Percentiles rank a stretch among this genome's conserved stretches.
Conservation (phyloP, 306 rosid species). For the Mimosa pudica region DNA sequence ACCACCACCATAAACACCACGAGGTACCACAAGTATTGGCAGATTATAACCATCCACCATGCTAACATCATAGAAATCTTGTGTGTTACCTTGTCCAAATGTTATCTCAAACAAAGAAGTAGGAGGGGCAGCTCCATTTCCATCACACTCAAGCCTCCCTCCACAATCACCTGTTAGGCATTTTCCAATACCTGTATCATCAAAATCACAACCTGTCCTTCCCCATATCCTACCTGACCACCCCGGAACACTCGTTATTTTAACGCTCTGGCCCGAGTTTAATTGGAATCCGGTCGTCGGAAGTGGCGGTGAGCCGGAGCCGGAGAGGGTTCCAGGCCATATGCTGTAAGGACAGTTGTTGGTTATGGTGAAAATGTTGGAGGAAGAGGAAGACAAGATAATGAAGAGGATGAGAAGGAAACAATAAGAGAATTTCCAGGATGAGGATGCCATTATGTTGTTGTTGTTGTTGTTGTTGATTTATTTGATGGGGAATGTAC, state of each 20-base stretch:
- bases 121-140: conserved; percentile 85
- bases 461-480: conserved; percentile 1
- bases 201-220: conserved; percentile 87
- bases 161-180: conserved; percentile 91
- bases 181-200: conserved; percentile 65
- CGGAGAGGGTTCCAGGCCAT: conserved; percentile 88
- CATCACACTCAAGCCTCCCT: conserved; percentile 79
- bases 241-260: conserved; percentile 56
- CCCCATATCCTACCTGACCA: conserved; percentile 98
- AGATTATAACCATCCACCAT: conserved; percentile 86
- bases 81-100: conserved; percentile 57
- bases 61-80: conserved; percentile 84
- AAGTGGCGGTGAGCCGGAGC: conserved; percentile 63
- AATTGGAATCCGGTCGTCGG: conserved; percentile 63
- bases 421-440: conserved; percentile 22
- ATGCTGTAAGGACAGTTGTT: conserved; percentile 76
- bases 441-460: conserved; percentile 16
- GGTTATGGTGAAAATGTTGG: conserved; percentile 59
- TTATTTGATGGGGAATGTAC: conserved; percentile 6
- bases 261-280: conserved; percentile 51
- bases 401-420: conserved; percentile 26
- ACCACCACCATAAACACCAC: conserved; percentile 57
- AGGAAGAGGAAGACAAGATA: conserved; percentile 37
- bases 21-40: conserved; percentile 69
- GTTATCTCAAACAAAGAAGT: conserved; percentile 89